Conservation (phyloP, 495 filamentous ascomycete species). For the Cenococcum geophilum region DNA sequence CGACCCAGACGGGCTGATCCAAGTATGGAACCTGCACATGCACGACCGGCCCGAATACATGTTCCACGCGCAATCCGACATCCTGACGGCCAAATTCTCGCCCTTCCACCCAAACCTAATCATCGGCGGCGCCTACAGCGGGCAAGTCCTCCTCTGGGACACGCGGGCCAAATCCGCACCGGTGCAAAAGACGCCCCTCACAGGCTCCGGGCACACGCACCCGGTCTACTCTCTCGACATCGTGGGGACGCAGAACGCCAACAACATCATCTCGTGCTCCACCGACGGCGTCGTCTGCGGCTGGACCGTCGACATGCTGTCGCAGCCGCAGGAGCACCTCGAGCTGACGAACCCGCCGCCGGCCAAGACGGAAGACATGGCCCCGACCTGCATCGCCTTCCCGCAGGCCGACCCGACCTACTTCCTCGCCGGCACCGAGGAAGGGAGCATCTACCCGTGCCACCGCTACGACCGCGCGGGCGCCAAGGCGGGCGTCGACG, state of each 20-base stretch:
- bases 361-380: slow-evolving; percentile 85
- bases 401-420: slow-evolving; percentile 93
- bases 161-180: slow-evolving; percentile 75
- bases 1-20: slow-evolving; percentile 88
- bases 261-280: slow-evolving; percentile 92
- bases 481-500: slow-evolving; percentile 89
- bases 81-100: slow-evolving; percentile 91
- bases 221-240: slow-evolving; percentile 94
- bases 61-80: slow-evolving; percentile 93
- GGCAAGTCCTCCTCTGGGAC: slow-evolving; percentile 98
- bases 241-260: slow-evolving; percentile 95
- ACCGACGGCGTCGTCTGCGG: slow-evolving; percentile 95
- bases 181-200: slow-evolving; percentile 91
- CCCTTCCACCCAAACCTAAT: slow-evolving; percentile 96
- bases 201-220: slow-evolving; percentile 88
- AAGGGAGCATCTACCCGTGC: slow-evolving; percentile 91
- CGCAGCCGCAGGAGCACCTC: slow-evolving; percentile 86
- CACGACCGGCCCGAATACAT: slow-evolving; percentile 91
- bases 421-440: slow-evolving; percentile 94
- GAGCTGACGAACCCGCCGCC: slow-evolving; percentile 80
- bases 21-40: slow-evolving; percentile 95
- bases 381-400: slow-evolving; percentile 96
- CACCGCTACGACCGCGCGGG: slow-evolving; percentile 95
- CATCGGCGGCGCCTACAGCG: slow-evolving; percentile 89
- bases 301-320: slow-evolving; percentile 96